A percentile compares a stretch with the other conserved stretches of the same genome.
Evolutionary conservation across 2,329 filamentous ascomycete genomes (phyloP).

Genomic region (Didymella keratinophila): DNA sequence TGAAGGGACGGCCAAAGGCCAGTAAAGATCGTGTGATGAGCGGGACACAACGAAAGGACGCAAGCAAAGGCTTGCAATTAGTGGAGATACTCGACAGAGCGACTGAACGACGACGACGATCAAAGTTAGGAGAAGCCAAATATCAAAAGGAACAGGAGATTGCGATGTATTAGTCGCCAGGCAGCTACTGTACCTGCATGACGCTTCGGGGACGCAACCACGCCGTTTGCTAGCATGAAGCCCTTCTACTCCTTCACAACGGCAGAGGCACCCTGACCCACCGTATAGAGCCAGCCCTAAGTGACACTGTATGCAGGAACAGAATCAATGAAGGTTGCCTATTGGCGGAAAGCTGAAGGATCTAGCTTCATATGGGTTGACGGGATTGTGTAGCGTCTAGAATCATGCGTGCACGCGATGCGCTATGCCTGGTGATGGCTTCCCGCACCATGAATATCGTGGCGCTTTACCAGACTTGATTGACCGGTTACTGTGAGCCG

Average conservation of each 20-base stretch:
- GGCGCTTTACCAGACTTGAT: slow-evolving; percentile 28
- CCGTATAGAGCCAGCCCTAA: slow-evolving; percentile 15
- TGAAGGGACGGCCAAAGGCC: slow-evolving; percentile 51
- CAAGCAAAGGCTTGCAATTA: slow-evolving; percentile 57
- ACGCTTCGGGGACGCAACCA: slow-evolving; percentile 27
- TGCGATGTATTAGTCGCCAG: slow-evolving; percentile 33
- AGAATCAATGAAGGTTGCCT: slow-evolving; percentile 12
- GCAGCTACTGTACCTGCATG: slow-evolving; percentile 39
- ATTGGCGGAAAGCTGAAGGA: slow-evolving; percentile 25
- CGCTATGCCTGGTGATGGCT: slow-evolving; percentile 32
- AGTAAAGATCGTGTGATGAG: slow-evolving; percentile 52
- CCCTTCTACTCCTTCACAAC: slow-evolving; percentile 28
- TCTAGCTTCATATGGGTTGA: slow-evolving; percentile 30
- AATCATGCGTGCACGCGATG: slow-evolving; percentile 22
- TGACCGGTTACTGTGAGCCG: slow-evolving; percentile 34
- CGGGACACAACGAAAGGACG: slow-evolving; percentile 62
- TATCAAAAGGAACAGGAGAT: slow-evolving; percentile 42
- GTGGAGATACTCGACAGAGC: slow-evolving; percentile 39
- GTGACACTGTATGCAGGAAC: slow-evolving; percentile 33
- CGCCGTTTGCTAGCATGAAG: slow-evolving; percentile 36
- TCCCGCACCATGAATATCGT: slow-evolving; percentile 22
- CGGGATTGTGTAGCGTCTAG: slow-evolving; percentile 28
- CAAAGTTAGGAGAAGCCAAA: slow-evolving; percentile 32
- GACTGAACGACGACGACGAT: slow-evolving; percentile 36
- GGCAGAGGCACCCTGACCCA: slow-evolving; percentile 21